phyloP scores from a whole-genome alignment of 2,329 filamentous ascomycete species.

The Rhynchosporium secalis region DNA sequence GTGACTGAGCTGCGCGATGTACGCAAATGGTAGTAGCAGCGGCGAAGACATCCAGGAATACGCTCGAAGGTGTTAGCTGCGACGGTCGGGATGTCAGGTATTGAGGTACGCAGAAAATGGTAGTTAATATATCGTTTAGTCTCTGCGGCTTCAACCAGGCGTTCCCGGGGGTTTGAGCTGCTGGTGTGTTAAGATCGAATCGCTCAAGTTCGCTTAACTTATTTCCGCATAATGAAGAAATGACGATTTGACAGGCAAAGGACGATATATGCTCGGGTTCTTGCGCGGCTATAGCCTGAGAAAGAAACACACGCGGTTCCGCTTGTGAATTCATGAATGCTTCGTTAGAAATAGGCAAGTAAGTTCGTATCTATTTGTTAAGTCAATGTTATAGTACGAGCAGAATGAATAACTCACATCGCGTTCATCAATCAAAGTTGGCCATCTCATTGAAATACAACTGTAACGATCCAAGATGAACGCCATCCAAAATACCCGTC shows the following conservation, averaged over 20 bases:
- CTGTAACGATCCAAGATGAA: conserved; percentile 87
- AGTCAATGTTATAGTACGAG: neutral
- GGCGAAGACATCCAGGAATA: conserved; percentile 15
- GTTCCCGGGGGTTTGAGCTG: conserved; percentile 10
- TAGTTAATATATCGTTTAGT: conserved; percentile 13
- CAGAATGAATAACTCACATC: conserved; percentile 58
- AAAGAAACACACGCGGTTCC: conserved; percentile 15
- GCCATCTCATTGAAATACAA: conserved; percentile 93
- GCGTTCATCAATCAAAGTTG: conserved; percentile 83
- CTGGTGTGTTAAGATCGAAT: conserved; percentile 13
- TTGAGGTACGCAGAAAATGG: conserved; percentile 18
- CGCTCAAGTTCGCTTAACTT: conserved; percentile 17
- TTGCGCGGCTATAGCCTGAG: conserved; percentile 6
- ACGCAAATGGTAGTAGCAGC: conserved; percentile 17
- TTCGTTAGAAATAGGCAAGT: conserved; percentile 16
- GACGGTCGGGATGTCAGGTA: conserved; percentile 8
- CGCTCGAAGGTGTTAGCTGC: conserved; percentile 10
- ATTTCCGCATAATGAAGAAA: conserved; percentile 7
- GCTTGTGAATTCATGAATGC: conserved; percentile 10
- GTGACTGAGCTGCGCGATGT: conserved; percentile 15
- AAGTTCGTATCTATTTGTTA: conserved; percentile 12
- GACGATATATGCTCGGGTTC: conserved; percentile 11
- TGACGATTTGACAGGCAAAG: conserved; percentile 14
- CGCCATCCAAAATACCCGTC: conserved; percentile 88
- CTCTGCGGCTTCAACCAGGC: conserved; percentile 7